Evolutionary conservation across 2,329 filamentous ascomycete genomes (phyloP).

Genomic region (Penicillium brasilianum): DNA sequence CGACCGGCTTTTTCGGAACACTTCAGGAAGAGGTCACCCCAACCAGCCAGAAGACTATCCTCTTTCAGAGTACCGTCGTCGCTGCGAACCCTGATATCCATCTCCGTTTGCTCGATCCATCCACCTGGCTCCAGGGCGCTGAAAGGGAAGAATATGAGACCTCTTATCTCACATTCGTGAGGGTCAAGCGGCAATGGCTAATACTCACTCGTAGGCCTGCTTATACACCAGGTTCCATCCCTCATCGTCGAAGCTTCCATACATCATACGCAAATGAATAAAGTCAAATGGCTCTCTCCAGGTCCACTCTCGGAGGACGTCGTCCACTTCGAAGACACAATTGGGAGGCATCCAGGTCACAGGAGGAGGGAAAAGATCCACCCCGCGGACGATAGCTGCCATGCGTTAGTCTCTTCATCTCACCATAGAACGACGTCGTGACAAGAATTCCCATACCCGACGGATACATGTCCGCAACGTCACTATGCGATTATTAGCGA

Average conservation of each 20-base stretch:
- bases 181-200: background rate
- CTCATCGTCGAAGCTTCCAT: constrained; percentile 13
- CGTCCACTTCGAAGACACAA: constrained; percentile 32
- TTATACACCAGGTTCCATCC: constrained; percentile 17
- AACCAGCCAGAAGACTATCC: constrained; percentile 16
- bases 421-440: background rate
- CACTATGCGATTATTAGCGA: constrained; percentile 8
- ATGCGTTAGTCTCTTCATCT: constrained; percentile 9
- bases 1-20: constrained; percentile 27
- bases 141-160: background rate
- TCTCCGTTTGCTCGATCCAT: constrained; percentile 25
- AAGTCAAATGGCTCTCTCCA: constrained; percentile 28
- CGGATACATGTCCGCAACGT: constrained; percentile 18
- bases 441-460: constrained; percentile 7
- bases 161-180: background rate
- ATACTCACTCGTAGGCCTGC: constrained; percentile 19
- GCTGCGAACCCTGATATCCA: constrained; percentile 16
- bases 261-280: constrained; percentile 26
- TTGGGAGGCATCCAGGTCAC: constrained; percentile 32
- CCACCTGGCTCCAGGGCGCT: constrained; percentile 18
- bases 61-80: constrained; percentile 19
- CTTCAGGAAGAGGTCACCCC: constrained; percentile 25
- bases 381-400: constrained; percentile 22
- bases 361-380: constrained; percentile 29
- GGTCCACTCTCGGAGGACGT: constrained; percentile 27